Evolutionary conservation across 2,329 filamentous ascomycete genomes (phyloP).

Genomic region (Aspergillus puulaauensis): DNA sequence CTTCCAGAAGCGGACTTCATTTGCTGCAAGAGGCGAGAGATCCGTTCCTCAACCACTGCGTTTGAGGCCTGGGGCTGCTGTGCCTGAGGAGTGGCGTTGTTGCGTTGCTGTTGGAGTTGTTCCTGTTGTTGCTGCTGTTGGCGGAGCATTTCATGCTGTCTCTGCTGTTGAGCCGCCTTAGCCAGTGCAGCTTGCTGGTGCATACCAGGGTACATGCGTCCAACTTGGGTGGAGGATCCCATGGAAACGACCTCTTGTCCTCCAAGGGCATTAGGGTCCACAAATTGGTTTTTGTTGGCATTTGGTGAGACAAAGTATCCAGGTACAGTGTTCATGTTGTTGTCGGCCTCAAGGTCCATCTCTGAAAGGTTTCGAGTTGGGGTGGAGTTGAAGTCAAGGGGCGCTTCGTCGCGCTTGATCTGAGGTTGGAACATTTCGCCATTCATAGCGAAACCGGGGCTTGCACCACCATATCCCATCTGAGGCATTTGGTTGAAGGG

Average conservation of each 20-base stretch:
- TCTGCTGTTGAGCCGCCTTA: constrained; percentile 69
- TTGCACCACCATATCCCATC: constrained; percentile 38
- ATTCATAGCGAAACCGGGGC: constrained; percentile 50
- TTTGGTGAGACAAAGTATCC: constrained; percentile 64
- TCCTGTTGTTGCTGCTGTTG: constrained; percentile 55
- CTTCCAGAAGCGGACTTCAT: constrained; percentile 75
- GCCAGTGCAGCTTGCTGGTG: constrained; percentile 83
- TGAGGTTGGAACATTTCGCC: constrained; percentile 57
- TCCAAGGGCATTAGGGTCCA: constrained; percentile 73
- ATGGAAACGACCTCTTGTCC: constrained; percentile 59
- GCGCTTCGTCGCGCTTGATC: constrained; percentile 35
- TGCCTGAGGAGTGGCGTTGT: constrained; percentile 23
- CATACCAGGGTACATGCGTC: constrained; percentile 87
- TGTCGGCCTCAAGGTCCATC: constrained; percentile 69
- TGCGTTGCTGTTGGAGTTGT: constrained; percentile 16
- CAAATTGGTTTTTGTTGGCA: constrained; percentile 52
- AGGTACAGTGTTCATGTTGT: constrained; percentile 59
- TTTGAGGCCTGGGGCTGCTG: constrained; percentile 51
- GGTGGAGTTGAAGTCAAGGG: constrained; percentile 69
- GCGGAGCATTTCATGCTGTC: constrained; percentile 58
- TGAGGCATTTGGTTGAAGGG: constrained; percentile 66
- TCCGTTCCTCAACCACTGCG: constrained; percentile 84
- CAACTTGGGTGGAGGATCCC: constrained; percentile 56
- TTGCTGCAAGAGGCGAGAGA: constrained; percentile 85
- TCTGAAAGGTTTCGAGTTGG: constrained; percentile 57